These are phyloP conservation scores for Sambucus nigra DNA, from an alignment of 129 eudicot species.

Conservation along the genomic window DNA sequence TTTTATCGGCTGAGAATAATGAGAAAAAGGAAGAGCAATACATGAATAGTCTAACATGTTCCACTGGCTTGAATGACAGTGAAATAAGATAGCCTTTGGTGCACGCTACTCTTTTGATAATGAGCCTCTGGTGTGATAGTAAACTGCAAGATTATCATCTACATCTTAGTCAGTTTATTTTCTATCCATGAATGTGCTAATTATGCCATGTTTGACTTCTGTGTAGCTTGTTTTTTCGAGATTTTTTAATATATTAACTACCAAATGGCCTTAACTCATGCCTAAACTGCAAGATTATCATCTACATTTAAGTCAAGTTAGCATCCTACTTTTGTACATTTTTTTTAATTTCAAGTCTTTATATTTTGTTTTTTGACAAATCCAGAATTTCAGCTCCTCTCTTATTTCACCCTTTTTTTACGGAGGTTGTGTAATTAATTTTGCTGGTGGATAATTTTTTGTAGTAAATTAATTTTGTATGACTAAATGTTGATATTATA, in stretches of 20 bases:
- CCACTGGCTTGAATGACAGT: constrained; percentile 18
- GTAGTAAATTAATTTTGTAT: no score
- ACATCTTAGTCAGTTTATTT: constrained; percentile 64
- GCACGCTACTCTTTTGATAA: constrained; percentile 51
- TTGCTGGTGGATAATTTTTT: no score
- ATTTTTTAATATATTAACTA: background rate
- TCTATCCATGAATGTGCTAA: constrained; percentile 3
- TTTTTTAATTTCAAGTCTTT: no score
- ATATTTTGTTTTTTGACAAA: no score
- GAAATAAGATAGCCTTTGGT: constrained; percentile 40
- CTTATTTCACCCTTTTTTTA: no score
- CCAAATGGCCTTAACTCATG: background rate
- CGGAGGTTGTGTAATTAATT: no score
- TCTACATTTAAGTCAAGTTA: no score
- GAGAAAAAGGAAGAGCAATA: constrained; percentile 46
- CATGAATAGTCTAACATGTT: constrained; percentile 35
- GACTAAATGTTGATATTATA: no score
- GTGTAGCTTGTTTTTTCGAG: background rate
- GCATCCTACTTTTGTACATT: no score
- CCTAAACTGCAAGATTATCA: no score
- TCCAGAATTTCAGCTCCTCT: no score
- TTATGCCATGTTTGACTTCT: constrained; percentile 9
- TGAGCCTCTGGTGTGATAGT: constrained; percentile 61
- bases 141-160: constrained; percentile 84
- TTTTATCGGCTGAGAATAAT: constrained; percentile 28